Evolutionary conservation across 176 grass and related monocot species (phyloP).

Genomic region (barley (Hordeum vulgare)): DNA sequence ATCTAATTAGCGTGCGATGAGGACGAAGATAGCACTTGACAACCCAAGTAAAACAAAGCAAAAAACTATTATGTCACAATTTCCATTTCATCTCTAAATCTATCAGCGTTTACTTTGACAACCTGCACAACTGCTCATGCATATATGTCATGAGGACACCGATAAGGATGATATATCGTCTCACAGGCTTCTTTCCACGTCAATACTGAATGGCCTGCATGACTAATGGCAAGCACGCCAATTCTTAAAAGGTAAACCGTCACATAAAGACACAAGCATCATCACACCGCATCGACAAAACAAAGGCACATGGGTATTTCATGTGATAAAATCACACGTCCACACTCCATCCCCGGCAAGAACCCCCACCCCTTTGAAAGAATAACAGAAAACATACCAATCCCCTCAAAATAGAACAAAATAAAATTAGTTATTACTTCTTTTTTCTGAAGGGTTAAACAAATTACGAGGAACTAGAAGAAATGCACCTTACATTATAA

Average conservation of each 20-base stretch:
- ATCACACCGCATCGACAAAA: not conserved
- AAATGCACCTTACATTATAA: too few species aligned
- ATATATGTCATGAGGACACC: not conserved
- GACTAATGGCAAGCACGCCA: too few species aligned
- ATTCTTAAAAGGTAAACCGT: not conserved
- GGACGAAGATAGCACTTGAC: not conserved
- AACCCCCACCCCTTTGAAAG: not conserved
- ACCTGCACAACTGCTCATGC: not conserved
- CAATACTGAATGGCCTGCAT: not conserved
- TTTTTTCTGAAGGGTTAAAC: too few species aligned
- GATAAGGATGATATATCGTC: too few species aligned
- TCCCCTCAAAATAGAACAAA: not conserved
- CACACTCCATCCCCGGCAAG: not conserved
- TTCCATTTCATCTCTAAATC: too few species aligned
- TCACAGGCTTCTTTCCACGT: not conserved
- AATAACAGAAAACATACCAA: not conserved
- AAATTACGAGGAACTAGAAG: too few species aligned
- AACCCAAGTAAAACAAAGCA: not conserved
- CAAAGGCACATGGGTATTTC: accelerated
- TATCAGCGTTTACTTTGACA: too few species aligned
- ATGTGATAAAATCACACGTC: not conserved
- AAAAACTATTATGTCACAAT: not conserved
- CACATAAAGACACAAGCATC: not conserved
- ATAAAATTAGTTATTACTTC: not conserved
- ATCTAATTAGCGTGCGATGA: not conserved